Evolutionary conservation across 2,329 filamentous ascomycete species (phyloP), one percentile per base, ranked within the genome.

Genomic region (Aaosphaeria pasadenensis): DNA sequence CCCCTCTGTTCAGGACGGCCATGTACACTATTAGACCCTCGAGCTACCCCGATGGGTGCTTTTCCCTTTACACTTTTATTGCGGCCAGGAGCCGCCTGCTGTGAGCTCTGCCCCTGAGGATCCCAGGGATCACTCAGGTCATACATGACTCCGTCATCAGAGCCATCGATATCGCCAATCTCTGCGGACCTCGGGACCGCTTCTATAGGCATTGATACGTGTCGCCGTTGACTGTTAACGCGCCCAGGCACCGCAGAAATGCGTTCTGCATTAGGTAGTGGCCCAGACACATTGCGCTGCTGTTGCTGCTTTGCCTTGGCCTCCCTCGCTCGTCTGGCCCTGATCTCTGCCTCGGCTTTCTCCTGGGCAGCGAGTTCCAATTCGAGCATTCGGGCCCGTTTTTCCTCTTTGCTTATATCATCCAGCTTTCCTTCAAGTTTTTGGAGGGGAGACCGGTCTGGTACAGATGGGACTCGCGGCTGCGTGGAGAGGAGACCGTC

Each of bases 331-430:
- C 67, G 58, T 29, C 64, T 60, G 39, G 61, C 65, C n/a, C 63
- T 58, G 48, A 54, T 57, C 38, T 67, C 64, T 7, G 72, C 68
- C 35, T 77, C 77, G 9, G 74, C 76, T 57, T 77, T 78, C 62
- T 92, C 85, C 57, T 85, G 82, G 13, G 86, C 81, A 39, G 82
- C 81, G 57, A 84, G 79, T 68, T 96, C 92, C 5, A 90, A 90
- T 60, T 92, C 88, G 65, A 91, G 82, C 4, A 92, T 84, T 42
- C 89, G 82, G 6, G 91, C 90, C 55, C 92, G 82, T 70, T 95
- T 95, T 71, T 96, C 91, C 72, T 96, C 91, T 70, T 96, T 97
- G 69, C 88, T 96, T 70, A 96, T 92, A 72, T 88, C 91, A 70
- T 87, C 88, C 63, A 97, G 80, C 61, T 89, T 94, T 63, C 89